Base-by-base conservation (phyloP, 495 filamentous ascomycete genomes). In the Penicillium cataractarum region DNA sequence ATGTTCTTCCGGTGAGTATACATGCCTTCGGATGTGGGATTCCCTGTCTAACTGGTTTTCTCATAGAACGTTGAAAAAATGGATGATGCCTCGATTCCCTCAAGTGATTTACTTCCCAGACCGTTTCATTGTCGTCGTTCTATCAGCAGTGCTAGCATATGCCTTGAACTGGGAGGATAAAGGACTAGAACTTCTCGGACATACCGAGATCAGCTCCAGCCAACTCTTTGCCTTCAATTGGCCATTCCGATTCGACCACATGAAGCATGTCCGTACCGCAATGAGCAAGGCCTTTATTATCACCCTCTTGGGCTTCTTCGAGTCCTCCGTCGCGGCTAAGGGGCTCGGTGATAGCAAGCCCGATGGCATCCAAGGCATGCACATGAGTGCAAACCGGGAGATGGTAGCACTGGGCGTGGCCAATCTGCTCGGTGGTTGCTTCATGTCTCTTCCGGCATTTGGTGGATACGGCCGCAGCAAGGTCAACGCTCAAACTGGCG, bases 291-390 rank as follows among this genome's bases (percentile, higher is more conserved):
- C 95, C 0, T 96, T 99, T 66, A 80, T 98, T 32, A 97, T 99
- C 58, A 92, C 93, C 4, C 81, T 99, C 22, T 86, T 99, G 7
- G 95, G 95, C 21, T 99, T 99, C 81, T 99, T 99, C 67, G 95
- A 99, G 79, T 96, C 92, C 27, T 96, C 93, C 0, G 92, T 99
- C n/a, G 95, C 95, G 1, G 96, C 95, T 32, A 98, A 98, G 76
- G 91, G 89, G 59, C 76, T 99, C 2, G 90, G 89, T 8, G 86
- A 88, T 50, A 79, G 81, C 21, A 74, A 77, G 19, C 69, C 72
- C 10, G 82, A 86, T 65, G 87, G 87, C 33, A 81, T 93, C 46
- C 84, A 90, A 59, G 90, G 87, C 27, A 89, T 96, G 69, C 78
- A 87, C 33, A 81, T 98, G 50, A 97, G 92, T 70, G 87, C 95